Percentiles rank a stretch among this genome's conserved stretches.
Evolutionary conservation across 1,139 yeast species (phyloP).

Genomic region (Candida gigantensis): DNA sequence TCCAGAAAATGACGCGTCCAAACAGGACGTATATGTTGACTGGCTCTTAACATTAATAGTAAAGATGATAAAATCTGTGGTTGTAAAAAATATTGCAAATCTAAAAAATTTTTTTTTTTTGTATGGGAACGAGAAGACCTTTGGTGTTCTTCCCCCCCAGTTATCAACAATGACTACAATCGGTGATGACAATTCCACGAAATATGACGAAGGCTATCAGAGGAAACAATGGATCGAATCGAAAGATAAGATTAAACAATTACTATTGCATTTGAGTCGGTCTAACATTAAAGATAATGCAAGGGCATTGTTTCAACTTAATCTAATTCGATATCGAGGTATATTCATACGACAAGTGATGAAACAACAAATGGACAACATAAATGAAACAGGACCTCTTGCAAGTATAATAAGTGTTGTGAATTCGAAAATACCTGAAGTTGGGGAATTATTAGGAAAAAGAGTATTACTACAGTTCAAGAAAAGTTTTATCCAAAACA

Average conservation of each 20-base stretch:
- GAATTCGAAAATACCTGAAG: conserved; percentile 67
- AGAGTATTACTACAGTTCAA: conserved; percentile 65
- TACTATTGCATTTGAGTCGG: conserved; percentile 46
- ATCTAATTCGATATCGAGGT: conserved; percentile 63
- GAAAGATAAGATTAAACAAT: conserved; percentile 47
- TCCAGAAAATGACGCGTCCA: not conserved
- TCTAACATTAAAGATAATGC: conserved; percentile 51
- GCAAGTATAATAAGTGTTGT: conserved; percentile 61
- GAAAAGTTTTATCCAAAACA: conserved; percentile 50
- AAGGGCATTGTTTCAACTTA: conserved; percentile 51
- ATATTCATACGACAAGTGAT: conserved; percentile 56
- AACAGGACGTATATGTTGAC: not conserved
- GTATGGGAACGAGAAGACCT: no score
- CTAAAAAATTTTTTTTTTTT: no score
- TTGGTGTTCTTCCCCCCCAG: no score
- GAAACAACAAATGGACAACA: conserved; percentile 50
- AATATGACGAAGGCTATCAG: conserved; percentile 31
- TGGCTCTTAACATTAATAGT: not conserved
- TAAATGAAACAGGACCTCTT: conserved; percentile 47
- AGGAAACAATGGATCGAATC: conserved; percentile 56
- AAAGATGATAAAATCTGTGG: not conserved
- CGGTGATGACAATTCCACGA: not conserved
- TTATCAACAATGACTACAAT: not conserved
- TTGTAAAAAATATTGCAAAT: not conserved
- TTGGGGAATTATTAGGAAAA: conserved; percentile 60